Evolutionary conservation across 1,284 basidiomycete genomes (phyloP), one percentile per base, ranked within the genome.

Genomic region (Hemileia vastatrix): DNA sequence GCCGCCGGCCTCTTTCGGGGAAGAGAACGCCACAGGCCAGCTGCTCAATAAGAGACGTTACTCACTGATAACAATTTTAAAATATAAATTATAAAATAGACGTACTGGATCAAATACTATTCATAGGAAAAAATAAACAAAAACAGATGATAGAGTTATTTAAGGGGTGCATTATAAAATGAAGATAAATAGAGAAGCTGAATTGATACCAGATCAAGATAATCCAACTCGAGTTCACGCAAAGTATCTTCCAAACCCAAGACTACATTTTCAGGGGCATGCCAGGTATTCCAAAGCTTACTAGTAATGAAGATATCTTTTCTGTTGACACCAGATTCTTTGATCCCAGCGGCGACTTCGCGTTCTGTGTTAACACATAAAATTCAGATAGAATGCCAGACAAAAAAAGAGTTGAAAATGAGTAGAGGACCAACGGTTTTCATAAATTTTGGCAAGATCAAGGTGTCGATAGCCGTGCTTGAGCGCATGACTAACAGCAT

Each of bases 261-360:
- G 55, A 76, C 71, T 40, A 77, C 76, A 24, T 65, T 66, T 27
- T 72, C 68, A 4, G 74, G 74, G 45, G 67, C 64, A 65, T 76
- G 75, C 19, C 68, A 65, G 18, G 65, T 74, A 69, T 76, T 76
- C 76, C 76, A 77, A 4, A 77, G 71, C 68, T 62, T 67, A 51
- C 57, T 71, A 48, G 80, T 81, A 64, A 81, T 72, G 76, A 79
- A 80, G 33, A 81, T 67, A 23, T 80, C 77, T 62, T 78, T 76
- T 51, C 80, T 73, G 58, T 77, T 70, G 36, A 80, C 73, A 4
- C 77, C 77, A 33, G 70, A 71, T 47, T 78, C 76, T 65, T 77
- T 77, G 64, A 81, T 69, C 0, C 77, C 80, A 9, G 71, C 70
- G 1, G 79, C 80, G n/a, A 80, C 76, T 65, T 80, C 77, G 31